Conservation (phyloP, 768 basidiomycete genomes). For the Guyanaporus albipodus region DNA sequence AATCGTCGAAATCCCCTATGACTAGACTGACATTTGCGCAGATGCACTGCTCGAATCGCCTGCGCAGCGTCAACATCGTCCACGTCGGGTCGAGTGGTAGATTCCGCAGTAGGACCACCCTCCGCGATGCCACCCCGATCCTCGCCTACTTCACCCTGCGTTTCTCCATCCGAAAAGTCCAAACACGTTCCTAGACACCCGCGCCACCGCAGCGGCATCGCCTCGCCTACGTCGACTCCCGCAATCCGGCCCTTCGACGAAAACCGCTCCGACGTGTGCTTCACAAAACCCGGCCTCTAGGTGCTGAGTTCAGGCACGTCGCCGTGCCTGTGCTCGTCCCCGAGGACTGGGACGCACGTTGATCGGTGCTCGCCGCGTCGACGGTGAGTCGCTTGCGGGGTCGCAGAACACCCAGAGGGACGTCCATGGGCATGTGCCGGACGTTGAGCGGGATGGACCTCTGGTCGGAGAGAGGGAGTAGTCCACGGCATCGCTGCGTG, state of each 20-base stretch:
- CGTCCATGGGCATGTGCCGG: slow-evolving; percentile 24
- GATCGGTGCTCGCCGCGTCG: no score
- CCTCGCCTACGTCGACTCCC: slow-evolving; percentile 46
- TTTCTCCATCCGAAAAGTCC: slow-evolving; percentile 48
- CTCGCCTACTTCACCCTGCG: no score
- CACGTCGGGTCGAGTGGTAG: neutral
- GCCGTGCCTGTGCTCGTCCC: no score
- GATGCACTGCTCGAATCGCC: slow-evolving; percentile 22
- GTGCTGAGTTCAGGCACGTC: slow-evolving; percentile 44
- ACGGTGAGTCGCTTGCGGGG: slow-evolving; percentile 20
- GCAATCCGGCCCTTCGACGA: slow-evolving; percentile 61
- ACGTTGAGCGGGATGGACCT: slow-evolving; percentile 28
- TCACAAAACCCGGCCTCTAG: slow-evolving; percentile 42
- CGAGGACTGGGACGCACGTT: no score
- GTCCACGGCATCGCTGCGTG: slow-evolving; percentile 16
- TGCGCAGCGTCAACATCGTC: slow-evolving; percentile 19
- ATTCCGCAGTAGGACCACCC: neutral
- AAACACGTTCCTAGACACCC: slow-evolving; percentile 63
- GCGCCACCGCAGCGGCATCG: slow-evolving; percentile 61
- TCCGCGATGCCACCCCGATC: no score
- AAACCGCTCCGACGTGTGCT: slow-evolving; percentile 55
- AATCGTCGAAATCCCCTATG: slow-evolving; percentile 29
- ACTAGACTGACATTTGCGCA: slow-evolving; percentile 11
- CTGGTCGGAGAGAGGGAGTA: slow-evolving; percentile 31
- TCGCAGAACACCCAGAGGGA: slow-evolving; percentile 27